phyloP scores from a whole-genome alignment of 2,329 filamentous ascomycete species.

The Ustulina deusta region DNA sequence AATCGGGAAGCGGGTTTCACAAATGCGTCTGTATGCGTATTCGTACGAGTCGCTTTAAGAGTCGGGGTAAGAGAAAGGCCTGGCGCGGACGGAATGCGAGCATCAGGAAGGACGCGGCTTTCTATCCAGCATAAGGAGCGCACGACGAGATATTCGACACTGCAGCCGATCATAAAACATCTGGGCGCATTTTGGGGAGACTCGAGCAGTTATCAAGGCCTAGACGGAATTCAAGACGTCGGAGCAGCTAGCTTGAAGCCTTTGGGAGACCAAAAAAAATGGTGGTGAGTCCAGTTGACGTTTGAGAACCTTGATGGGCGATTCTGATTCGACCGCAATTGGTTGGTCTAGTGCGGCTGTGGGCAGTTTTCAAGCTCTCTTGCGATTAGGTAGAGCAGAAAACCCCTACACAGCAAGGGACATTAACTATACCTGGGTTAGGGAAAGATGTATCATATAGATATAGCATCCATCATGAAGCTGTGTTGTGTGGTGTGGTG shows the following conservation, averaged over 20 bases:
- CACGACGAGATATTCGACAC: background rate
- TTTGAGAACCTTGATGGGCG: slow-evolving; percentile 38
- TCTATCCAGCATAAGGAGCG: background rate
- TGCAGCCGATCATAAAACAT: background rate
- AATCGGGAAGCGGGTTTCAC: background rate
- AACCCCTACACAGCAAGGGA: background rate
- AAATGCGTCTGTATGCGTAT: background rate
- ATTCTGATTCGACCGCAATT: background rate
- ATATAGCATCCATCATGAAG: background rate
- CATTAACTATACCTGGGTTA: background rate
- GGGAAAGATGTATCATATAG: background rate
- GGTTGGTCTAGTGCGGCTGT: slow-evolving; percentile 1
- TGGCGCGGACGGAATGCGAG: background rate
- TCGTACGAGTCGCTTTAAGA: background rate
- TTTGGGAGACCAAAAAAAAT: slow-evolving; percentile 9
- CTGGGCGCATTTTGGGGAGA: background rate
- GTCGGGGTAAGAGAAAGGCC: background rate
- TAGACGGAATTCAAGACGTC: background rate
- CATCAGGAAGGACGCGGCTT: background rate
- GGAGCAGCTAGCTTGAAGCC: background rate
- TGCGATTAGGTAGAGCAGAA: background rate
- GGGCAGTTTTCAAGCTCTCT: background rate
- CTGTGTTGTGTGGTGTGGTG: background rate
- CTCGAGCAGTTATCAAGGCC: background rate
- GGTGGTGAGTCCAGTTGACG: slow-evolving; percentile 4